Base-by-base conservation (phyloP, 1,284 basidiomycete genomes). In the Hemileia vastatrix region DNA sequence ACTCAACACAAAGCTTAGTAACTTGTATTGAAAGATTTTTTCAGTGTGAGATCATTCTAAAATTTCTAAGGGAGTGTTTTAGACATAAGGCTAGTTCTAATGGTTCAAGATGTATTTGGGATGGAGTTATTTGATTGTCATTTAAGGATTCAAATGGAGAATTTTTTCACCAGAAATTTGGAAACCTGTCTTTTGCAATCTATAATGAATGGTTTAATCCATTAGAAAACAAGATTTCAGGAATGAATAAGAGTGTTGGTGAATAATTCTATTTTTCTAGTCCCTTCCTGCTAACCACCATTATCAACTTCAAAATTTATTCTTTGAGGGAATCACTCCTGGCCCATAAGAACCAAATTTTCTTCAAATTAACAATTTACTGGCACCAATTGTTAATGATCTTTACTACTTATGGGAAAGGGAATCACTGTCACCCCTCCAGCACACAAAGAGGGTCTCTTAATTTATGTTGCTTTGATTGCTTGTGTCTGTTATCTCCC, bases 241-340 rank as follows among this genome's bases (percentile, higher is more conserved):
- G 57, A 33, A 60, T 45, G 18, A 49, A 60, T 40, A 60, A 60
- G 36, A 52, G 36, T 31, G 24, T 60, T 32, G 57, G 57, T 11
- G 57, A 2, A 60, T 53, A 6, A 53, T 60, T 18, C 13, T 53
- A 32, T 60, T 60, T 31, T 60, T 49, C 23, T 40, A 52, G 11
- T 60, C 57, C 3, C 24, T 60, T 31, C 57, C 57, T 45, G 49
- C 57, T 4, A 52, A 40, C 24, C 57, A 60, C 47, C 24, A 50
- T 44, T 60, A 60, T 33, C 24, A 53, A 15, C 50, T 60, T 11
- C 49, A 60, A n/a, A 60, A 60, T 15, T 40, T 60, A 1, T 60
- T 60, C 40, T 60, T 60, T 53, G 57, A 49, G 9, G 57, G 36
- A 1, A 47, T 60, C 43, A 59, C 57, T 15, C 57, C 57, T 59